Evolutionary conservation across 495 filamentous ascomycete genomes (phyloP).

Genomic region (Xylaria bambusicola): DNA sequence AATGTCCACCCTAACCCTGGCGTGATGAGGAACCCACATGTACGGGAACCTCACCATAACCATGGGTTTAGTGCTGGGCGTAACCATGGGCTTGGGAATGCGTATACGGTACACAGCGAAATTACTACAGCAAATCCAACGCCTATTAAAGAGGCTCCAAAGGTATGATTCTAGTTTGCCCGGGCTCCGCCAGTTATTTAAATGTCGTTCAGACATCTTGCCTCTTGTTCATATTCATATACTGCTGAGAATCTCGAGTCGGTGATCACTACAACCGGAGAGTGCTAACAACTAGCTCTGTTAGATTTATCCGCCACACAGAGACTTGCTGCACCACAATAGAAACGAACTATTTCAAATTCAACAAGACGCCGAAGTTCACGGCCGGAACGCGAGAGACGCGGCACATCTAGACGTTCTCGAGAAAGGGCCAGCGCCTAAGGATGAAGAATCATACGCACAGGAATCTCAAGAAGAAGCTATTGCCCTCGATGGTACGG

Average conservation of each 20-base stretch:
- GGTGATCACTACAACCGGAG: neutral
- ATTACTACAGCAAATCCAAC: neutral
- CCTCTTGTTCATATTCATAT: neutral
- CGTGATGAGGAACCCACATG: no score
- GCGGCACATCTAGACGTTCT: neutral
- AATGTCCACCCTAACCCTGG: neutral
- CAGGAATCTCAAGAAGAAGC: no score
- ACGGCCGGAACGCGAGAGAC: neutral
- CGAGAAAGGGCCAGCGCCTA: no score
- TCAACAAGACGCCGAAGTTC: neutral
- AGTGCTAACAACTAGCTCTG: neutral
- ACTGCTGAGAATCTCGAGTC: neutral
- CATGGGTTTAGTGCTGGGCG: neutral
- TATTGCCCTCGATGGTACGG: no score
- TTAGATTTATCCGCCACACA: neutral
- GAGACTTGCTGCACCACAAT: neutral
- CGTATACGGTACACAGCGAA: neutral
- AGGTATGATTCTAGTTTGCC: neutral
- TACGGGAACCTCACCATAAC: neutral
- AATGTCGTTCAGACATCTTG: no score
- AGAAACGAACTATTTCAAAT: neutral
- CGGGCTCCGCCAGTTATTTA: no score
- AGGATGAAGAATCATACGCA: no score
- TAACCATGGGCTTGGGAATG: neutral
- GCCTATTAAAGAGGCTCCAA: neutral